A percentile compares a stretch with the other conserved stretches of the same genome.
These are phyloP conservation scores for Chaetomium olivaceum DNA, from an alignment of 2,329 filamentous ascomycete species.

Conservation along the genomic window DNA sequence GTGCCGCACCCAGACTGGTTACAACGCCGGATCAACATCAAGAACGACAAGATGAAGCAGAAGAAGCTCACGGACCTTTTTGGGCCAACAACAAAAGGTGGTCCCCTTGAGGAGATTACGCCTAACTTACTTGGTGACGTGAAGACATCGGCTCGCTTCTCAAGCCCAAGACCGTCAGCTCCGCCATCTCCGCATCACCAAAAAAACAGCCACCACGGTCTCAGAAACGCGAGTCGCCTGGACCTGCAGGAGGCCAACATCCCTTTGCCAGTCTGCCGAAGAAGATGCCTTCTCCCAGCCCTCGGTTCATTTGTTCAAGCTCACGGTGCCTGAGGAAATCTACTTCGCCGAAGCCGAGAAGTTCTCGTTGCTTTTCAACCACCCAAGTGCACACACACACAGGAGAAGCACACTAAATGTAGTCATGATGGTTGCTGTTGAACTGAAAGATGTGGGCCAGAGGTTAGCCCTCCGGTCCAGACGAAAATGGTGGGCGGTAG, in stretches of 20 bases:
- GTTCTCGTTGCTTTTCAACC: slow-evolving; percentile 80
- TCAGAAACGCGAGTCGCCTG: slow-evolving; percentile 74
- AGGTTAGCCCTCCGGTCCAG: too few species aligned
- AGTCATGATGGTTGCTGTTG: too few species aligned
- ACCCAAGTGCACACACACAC: too few species aligned
- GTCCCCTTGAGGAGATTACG: slow-evolving; percentile 68
- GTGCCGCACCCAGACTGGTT: slow-evolving; percentile 97
- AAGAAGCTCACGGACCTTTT: slow-evolving; percentile 98
- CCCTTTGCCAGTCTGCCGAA: slow-evolving; percentile 81
- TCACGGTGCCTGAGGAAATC: slow-evolving; percentile 83
- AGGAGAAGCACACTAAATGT: too few species aligned
- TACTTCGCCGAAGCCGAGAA: slow-evolving; percentile 85
- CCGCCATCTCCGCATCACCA: slow-evolving; percentile 58
- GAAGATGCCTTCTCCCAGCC: slow-evolving; percentile 79
- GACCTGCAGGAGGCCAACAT: slow-evolving; percentile 65
- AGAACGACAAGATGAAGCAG: slow-evolving; percentile 97
- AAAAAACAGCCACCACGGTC: slow-evolving; percentile 50
- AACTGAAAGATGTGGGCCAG: too few species aligned
- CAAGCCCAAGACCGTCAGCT: slow-evolving; percentile 62
- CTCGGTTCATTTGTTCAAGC: slow-evolving; percentile 90
- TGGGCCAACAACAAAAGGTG: slow-evolving; percentile 49
- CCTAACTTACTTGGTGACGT: slow-evolving; percentile 57
- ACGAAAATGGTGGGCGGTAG: too few species aligned
- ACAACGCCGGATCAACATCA: slow-evolving; percentile 86
- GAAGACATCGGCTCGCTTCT: slow-evolving; percentile 77